Percentiles rank a stretch among this genome's conserved stretches.
Conservation (phyloP, 345 rosid genomes). For the Arabis hirsuta region DNA sequence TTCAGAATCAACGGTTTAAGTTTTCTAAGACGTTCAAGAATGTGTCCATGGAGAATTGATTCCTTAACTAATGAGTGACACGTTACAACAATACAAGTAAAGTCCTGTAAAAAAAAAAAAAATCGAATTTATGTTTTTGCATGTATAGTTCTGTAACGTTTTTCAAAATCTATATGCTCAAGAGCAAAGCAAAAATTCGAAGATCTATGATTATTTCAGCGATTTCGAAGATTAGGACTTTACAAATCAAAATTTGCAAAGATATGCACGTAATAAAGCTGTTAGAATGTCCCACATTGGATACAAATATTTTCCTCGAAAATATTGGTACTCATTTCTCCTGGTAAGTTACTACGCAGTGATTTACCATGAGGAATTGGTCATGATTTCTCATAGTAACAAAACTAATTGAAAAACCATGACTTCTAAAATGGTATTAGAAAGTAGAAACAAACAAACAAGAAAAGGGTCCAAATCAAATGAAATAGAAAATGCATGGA, state of each 20-base stretch:
- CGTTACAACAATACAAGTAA: neutral
- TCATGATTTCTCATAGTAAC: no score
- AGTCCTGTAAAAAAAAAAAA: neutral
- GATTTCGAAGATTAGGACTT: neutral
- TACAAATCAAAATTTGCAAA: conserved; percentile 9
- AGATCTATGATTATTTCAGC: conserved; percentile 11
- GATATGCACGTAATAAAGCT: neutral
- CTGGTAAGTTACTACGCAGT: no score
- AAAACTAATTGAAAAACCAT: no score
- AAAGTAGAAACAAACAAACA: neutral
- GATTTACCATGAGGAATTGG: no score
- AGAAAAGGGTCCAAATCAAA: neutral
- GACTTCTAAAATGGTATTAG: no score
- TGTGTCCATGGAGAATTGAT: conserved; percentile 17
- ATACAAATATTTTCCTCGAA: no score
- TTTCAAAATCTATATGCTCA: neutral
- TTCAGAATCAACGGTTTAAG: neutral
- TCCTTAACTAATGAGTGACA: neutral
- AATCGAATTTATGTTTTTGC: conserved; percentile 11
- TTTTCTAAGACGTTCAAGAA: neutral
- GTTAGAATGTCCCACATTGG: no score
- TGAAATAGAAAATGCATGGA: conserved; percentile 25
- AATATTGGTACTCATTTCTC: no score
- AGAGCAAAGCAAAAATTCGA: neutral
- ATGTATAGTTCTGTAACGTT: conserved; percentile 19